A percentile compares a stretch with the other conserved stretches of the same genome.
Conservation (phyloP, 2,329 filamentous ascomycete genomes). For the Phialocephala sp. region DNA sequence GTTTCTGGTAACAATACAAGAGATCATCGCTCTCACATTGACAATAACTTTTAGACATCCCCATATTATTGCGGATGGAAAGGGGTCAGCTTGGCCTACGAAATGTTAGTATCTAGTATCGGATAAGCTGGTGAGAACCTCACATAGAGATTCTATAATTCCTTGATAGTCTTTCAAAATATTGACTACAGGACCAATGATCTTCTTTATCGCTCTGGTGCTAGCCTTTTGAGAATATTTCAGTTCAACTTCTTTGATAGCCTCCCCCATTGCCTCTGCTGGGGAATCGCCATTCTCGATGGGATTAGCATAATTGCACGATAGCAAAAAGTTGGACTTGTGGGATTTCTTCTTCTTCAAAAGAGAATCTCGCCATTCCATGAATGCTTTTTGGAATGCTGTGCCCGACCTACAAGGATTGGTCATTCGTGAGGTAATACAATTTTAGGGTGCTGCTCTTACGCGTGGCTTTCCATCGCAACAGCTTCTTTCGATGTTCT, state of each 20-base stretch:
- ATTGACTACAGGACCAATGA: not conserved
- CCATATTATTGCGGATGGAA: slow-evolving; percentile 2
- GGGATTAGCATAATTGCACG: not conserved
- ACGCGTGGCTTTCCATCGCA: not conserved
- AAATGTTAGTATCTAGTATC: not conserved
- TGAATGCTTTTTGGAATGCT: not conserved
- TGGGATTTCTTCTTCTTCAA: slow-evolving; percentile 2
- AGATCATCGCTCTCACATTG: not conserved
- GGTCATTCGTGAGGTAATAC: not conserved
- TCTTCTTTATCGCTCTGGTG: not conserved
- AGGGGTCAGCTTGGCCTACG: not conserved
- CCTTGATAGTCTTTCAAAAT: not conserved
- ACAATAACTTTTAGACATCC: not conserved
- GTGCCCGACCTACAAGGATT: not conserved
- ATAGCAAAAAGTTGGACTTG: not conserved
- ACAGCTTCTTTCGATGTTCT: not conserved
- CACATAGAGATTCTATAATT: not conserved
- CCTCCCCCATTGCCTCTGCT: not conserved
- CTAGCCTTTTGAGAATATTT: not conserved
- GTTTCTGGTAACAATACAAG: not conserved
- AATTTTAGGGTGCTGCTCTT: not conserved
- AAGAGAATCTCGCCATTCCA: not conserved
- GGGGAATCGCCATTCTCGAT: not conserved
- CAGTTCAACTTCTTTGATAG: not conserved
- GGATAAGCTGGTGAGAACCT: not conserved